These are phyloP conservation scores for Fistulifera solaris DNA, from an alignment of 108 stramenopile species.

Conservation along the genomic window DNA sequence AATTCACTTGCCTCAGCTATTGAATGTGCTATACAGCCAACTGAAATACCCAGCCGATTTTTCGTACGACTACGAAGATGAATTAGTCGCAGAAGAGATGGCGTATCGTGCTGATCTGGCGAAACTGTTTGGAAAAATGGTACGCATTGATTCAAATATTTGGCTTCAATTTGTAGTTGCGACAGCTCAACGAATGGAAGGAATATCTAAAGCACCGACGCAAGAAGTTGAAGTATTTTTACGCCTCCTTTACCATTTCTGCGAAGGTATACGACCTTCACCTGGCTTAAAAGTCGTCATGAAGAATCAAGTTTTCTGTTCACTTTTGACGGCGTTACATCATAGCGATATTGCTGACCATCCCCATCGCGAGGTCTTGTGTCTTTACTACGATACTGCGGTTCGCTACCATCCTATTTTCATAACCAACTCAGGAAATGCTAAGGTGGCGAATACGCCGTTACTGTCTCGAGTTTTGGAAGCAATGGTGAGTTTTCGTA, in stretches of 20 bases:
- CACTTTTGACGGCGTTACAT: constrained; percentile 44
- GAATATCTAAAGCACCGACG: constrained; percentile 22
- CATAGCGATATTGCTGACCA: constrained; percentile 47
- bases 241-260: constrained; percentile 59
- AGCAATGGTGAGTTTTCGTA: constrained; percentile 15
- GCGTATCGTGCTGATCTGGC: constrained; percentile 48
- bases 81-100: constrained; percentile 66
- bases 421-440: constrained; percentile 28
- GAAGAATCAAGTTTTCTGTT: constrained; percentile 42
- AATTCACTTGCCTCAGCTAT: constrained; percentile 24
- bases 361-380: constrained; percentile 47
- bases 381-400: constrained; percentile 54
- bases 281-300: constrained; percentile 60
- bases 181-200: constrained; percentile 20
- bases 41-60: constrained; percentile 62
- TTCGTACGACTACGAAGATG: constrained; percentile 60
- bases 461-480: constrained; percentile 40
- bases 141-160: constrained; percentile 29
- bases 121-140: constrained; percentile 54
- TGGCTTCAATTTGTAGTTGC: constrained; percentile 43
- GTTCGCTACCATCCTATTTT: constrained; percentile 53
- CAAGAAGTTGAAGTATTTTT: constrained; percentile 49
- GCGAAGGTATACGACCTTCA: constrained; percentile 64
- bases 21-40: constrained; percentile 42
- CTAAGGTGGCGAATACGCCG: neutral